Percentiles rank a stretch among this genome's conserved stretches.
Conservation (phyloP, 192 early-diverging fungal genomes). For the Linnemannia schmuckeri region DNA sequence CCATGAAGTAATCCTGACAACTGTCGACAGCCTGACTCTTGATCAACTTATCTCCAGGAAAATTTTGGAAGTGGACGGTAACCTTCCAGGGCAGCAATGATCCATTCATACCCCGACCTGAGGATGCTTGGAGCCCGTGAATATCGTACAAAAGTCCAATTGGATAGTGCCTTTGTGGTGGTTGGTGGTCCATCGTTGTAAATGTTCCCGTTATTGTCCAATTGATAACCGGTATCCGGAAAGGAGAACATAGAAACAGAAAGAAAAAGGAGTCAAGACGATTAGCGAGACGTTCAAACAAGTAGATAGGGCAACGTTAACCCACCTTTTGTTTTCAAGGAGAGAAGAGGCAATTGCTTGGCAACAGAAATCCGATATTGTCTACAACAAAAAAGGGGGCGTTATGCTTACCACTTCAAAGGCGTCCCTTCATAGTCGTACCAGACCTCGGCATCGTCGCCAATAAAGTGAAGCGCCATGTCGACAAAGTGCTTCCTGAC, state of each 20-base stretch:
- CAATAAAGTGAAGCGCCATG: constrained; percentile 58
- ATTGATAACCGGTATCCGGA: not conserved
- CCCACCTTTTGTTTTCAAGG: constrained; percentile 6
- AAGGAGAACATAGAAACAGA: not conserved
- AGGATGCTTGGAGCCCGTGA: constrained; percentile 56
- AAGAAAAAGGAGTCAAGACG: not conserved
- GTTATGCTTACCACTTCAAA: constrained; percentile 75
- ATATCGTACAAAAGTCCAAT: constrained; percentile 87
- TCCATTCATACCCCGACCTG: constrained; percentile 41
- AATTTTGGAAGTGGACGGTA: constrained; percentile 81
- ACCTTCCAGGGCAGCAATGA: constrained; percentile 80
- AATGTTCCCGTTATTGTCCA: not conserved
- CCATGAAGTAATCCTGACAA: constrained; percentile 87
- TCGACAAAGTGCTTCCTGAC: constrained; percentile 64
- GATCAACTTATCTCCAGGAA: constrained; percentile 78
- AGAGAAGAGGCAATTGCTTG: not conserved
- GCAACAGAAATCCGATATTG: not conserved
- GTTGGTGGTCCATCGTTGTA: not conserved
- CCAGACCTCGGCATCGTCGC: constrained; percentile 74
- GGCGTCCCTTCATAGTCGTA: constrained; percentile 78
- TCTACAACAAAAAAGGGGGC: not conserved
- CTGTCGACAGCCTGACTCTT: constrained; percentile 65
- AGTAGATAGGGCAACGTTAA: not conserved
- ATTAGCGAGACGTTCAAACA: not conserved
- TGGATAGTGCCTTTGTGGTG: constrained; percentile 81